Percentiles rank a stretch among this genome's conserved stretches.
Conservation (phyloP, 2,329 filamentous ascomycete species). For the Xylariales sp. region DNA sequence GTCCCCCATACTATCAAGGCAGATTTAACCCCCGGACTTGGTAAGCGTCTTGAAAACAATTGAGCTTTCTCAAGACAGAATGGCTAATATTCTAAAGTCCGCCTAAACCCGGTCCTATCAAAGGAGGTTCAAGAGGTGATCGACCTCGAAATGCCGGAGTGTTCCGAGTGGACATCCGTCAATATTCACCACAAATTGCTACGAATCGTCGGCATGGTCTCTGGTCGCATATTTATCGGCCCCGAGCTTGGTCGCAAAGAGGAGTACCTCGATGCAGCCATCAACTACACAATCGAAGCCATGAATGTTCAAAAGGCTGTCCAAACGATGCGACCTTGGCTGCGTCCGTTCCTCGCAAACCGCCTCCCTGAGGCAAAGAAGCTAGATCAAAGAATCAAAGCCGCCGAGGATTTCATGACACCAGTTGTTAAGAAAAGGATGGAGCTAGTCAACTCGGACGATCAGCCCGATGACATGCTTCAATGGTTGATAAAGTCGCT, state of each 20-base stretch:
- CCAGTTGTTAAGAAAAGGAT: background rate
- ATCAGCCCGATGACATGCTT: slow-evolving; percentile 38
- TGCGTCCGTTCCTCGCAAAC: slow-evolving; percentile 1
- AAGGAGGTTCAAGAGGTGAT: slow-evolving; percentile 2
- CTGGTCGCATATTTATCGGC: slow-evolving; percentile 43
- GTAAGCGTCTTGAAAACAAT: background rate
- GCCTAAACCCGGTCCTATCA: background rate
- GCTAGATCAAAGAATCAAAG: background rate
- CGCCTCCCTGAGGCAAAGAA: background rate
- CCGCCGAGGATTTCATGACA: background rate
- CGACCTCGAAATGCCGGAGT: slow-evolving; percentile 8
- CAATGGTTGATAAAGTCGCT: slow-evolving; percentile 37
- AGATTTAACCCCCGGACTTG: slow-evolving; percentile 1
- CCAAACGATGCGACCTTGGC: slow-evolving; percentile 15
- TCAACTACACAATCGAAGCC: slow-evolving; percentile 41
- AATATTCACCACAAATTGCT: slow-evolving; percentile 35
- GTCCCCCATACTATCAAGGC: slow-evolving; percentile 4
- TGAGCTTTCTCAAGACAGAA: background rate
- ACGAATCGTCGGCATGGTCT: slow-evolving; percentile 40
- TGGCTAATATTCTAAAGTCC: background rate
- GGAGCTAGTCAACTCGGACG: slow-evolving; percentile 7
- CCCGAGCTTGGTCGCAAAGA: slow-evolving; percentile 39
- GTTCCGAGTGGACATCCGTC: slow-evolving; percentile 33
- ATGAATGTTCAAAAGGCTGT: slow-evolving; percentile 20
- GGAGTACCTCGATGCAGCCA: slow-evolving; percentile 39